These are phyloP conservation scores for Phaffomyces opuntiae DNA, from an alignment of 805 yeast species.

Conservation along the genomic window DNA sequence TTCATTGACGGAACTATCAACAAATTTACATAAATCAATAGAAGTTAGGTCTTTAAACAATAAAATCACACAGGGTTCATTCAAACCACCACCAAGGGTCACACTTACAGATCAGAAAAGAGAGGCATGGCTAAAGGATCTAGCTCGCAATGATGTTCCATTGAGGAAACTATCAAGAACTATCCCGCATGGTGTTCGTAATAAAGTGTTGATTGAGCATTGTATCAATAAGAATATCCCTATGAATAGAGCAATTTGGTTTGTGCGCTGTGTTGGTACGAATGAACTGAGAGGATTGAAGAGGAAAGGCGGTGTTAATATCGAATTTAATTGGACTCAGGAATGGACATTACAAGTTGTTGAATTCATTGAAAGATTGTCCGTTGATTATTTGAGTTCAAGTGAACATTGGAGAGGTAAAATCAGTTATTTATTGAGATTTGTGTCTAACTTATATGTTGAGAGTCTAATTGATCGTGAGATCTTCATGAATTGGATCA, in stretches of 20 bases:
- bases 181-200: constrained; percentile 85
- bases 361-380: constrained; percentile 40
- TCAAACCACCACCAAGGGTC: constrained; percentile 82
- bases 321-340: constrained; percentile 60
- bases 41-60: constrained; percentile 39
- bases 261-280: constrained; percentile 78
- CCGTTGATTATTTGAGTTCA: constrained; percentile 26
- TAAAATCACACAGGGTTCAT: constrained; percentile 42
- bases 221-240: constrained; percentile 66
- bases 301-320: constrained; percentile 36
- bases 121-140: constrained; percentile 79
- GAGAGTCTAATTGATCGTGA: constrained; percentile 61
- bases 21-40: constrained; percentile 41
- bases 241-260: constrained; percentile 79
- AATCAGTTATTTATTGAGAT: constrained; percentile 52
- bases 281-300: constrained; percentile 61
- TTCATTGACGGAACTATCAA: constrained; percentile 41
- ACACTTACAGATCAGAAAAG: constrained; percentile 82
- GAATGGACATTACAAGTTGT: constrained; percentile 90
- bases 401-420: constrained; percentile 44
- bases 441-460: constrained; percentile 58
- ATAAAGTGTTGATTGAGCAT: constrained; percentile 65
- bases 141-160: constrained; percentile 63
- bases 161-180: constrained; percentile 64
- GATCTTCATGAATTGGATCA: constrained; percentile 56